Base-by-base conservation (phyloP, 192 early-diverging fungal genomes). In the Linnemannia hyalina region DNA sequence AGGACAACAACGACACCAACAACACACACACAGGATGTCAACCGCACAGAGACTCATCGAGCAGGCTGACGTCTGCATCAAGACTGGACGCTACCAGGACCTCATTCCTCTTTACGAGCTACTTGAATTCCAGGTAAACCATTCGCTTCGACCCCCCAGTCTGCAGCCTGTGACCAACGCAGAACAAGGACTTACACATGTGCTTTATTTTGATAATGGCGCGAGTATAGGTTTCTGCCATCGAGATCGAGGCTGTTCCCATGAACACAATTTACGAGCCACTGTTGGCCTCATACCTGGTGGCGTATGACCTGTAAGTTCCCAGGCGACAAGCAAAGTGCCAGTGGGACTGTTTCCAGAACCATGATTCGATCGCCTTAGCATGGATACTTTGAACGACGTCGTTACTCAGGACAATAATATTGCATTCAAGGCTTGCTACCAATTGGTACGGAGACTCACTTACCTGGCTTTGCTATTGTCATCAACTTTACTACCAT, bases 31-130 rank as follows among this genome's bases (percentile, higher is more conserved):
- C 41, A 75, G 23, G 26, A 81, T 75, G 73, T 69, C 73, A 22
- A 42, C 70, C 40, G 26, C 79, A 32, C 68, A 73, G 35, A 60
- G 71, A 65, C 75, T 86, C 23, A n/a, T 86, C 54, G 79, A 77
- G 40, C 84, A 86, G 54, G 84, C 84, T 22, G 80, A 86, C 68
- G 42, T 40, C 6, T 71, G 35, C 47, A 75, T 86, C 80, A 76
- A 86, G 74, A 41, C 84, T 47, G 84, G 84, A 22, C 84, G 76
- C 23, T 81, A 78, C 65, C 79, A 86, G 35, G 84, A 86, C 42
- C 84, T 86, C 44, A 86, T 86, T 68, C 84, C 84, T 69, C 71
- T 86, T 1, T 86, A 86, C 42, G 84, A 86, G 47, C 84, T 81
- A 8, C 79, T 86, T 20, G 84, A 86, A 68, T 86, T 86, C 55